Base-by-base conservation (phyloP, 768 basidiomycete species). In the Boletus coccyginus region DNA sequence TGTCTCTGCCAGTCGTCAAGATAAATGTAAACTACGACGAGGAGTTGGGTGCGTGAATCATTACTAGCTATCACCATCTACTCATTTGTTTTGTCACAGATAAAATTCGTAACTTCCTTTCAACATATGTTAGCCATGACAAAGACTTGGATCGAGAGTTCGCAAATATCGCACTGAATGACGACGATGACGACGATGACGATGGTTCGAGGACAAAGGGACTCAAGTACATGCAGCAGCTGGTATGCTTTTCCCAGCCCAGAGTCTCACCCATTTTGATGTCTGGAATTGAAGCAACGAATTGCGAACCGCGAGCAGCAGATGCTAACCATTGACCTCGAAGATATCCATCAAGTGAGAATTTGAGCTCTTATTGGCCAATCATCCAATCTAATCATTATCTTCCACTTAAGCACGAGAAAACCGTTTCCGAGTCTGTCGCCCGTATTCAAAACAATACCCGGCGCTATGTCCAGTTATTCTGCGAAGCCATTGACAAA, bases 291-390 rank as follows among this genome's bases (percentile, higher is more conserved):
- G 55, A 65, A 95, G 94, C 92, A 94, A 94, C 77, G 78, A 43
- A 84, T 99, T 57, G 92, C 96, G 48, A 96, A 99, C 73, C 83
- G 97, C 36, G 92, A 97, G 59, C 89, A 94, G 70, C 85, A 93
- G 62, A 90, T 90, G 83, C 76, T 99, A 11, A 77, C 86, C 40
- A 84, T 99, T 57, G 93, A 96, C 63, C 71, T 99, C 24, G 92
- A 94, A 68, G 97, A 99, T 73, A 76, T 98, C 40, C 78, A 80
- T 57, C 80, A 85, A 59, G 94, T 89, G 63, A 66, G 80, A 64
- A 55, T 50, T 19, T 29, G 16, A 40, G 12, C 60, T 43, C 14
- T 56, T 40, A 45, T 29, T 24, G 48, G 33, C 53, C 53, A 38
- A 27, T 31, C 29, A 3, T 38, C 49, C 52, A 52, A 73, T 17